Conservation (phyloP, 2,329 filamentous ascomycete species). For the Alternaria alternata region DNA sequence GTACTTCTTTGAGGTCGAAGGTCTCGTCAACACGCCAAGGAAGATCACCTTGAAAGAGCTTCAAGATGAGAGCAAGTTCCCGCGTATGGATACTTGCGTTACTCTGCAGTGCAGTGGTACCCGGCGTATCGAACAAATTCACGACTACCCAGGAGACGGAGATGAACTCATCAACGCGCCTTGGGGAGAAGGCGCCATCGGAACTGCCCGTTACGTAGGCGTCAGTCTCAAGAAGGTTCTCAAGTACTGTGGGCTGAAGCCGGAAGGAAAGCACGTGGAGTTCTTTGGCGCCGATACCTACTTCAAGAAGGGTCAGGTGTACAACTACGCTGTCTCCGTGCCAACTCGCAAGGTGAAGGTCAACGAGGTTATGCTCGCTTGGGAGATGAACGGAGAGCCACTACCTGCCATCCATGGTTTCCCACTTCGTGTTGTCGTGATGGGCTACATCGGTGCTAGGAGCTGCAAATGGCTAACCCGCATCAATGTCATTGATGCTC, state of each 20-base stretch:
- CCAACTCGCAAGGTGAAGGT: slow-evolving; percentile 73
- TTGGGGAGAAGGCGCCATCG: slow-evolving; percentile 67
- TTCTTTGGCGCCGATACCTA: slow-evolving; percentile 76
- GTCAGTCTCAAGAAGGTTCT: slow-evolving; percentile 74
- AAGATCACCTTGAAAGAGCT: slow-evolving; percentile 67
- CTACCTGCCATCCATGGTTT: slow-evolving; percentile 72
- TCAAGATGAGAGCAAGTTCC: slow-evolving; percentile 67
- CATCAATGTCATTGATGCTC: slow-evolving; percentile 67
- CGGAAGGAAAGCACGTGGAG: slow-evolving; percentile 68
- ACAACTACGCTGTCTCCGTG: slow-evolving; percentile 73
- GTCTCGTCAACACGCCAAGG: slow-evolving; percentile 67
- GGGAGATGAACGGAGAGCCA: slow-evolving; percentile 74
- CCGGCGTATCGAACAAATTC: slow-evolving; percentile 73
- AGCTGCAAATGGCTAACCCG: slow-evolving; percentile 70
- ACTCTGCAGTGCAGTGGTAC: slow-evolving; percentile 75
- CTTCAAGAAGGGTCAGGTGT: slow-evolving; percentile 70
- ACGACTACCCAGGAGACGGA: slow-evolving; percentile 70
- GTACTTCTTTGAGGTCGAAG: slow-evolving; percentile 65
- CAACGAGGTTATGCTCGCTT: slow-evolving; percentile 72
- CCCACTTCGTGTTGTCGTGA: slow-evolving; percentile 68
- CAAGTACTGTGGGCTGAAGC: slow-evolving; percentile 69
- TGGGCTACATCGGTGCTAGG: slow-evolving; percentile 72
- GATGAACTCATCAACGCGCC: slow-evolving; percentile 62
- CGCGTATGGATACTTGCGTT: slow-evolving; percentile 65
- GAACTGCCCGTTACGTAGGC: slow-evolving; percentile 69